phyloP scores from a whole-genome alignment of 306 rosid species.

The Nissolia schottii region DNA sequence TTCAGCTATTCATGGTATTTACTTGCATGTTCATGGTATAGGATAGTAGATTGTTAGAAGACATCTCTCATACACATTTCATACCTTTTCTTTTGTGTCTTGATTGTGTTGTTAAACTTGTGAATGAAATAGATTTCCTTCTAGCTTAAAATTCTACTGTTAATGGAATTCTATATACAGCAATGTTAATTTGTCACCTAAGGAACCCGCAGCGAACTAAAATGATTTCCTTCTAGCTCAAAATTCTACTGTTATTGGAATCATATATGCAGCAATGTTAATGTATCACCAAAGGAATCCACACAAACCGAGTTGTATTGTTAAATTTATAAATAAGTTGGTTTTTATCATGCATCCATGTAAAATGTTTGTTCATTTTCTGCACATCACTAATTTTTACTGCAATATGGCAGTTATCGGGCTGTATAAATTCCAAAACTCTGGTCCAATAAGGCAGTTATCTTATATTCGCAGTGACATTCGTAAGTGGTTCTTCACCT shows the following conservation, averaged over 20 bases:
- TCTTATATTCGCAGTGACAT: neutral
- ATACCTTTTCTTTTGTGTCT: no score
- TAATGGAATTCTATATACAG: no score
- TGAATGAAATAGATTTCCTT: no score
- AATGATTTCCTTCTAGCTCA: neutral
- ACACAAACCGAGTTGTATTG: neutral
- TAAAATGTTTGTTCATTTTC: neutral
- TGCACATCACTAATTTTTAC: neutral
- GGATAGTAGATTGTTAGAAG: neutral
- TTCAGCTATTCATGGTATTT: neutral
- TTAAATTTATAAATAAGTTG: neutral
- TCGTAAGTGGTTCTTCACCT: neutral
- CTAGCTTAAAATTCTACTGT: no score
- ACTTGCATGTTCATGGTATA: neutral
- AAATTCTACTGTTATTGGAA: neutral
- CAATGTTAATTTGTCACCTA: no score
- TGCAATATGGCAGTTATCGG: neutral
- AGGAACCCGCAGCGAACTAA: no score
- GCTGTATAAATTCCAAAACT: neutral
- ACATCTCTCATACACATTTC: no score
- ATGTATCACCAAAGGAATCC: neutral
- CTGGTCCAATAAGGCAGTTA: neutral
- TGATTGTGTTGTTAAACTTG: neutral
- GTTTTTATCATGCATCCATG: neutral
- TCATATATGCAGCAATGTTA: neutral